Percentiles rank a stretch among this genome's conserved stretches.
These are phyloP conservation scores for Delphinella strobiligena DNA, from an alignment of 2,329 filamentous ascomycete genomes.

Conservation along the genomic window DNA sequence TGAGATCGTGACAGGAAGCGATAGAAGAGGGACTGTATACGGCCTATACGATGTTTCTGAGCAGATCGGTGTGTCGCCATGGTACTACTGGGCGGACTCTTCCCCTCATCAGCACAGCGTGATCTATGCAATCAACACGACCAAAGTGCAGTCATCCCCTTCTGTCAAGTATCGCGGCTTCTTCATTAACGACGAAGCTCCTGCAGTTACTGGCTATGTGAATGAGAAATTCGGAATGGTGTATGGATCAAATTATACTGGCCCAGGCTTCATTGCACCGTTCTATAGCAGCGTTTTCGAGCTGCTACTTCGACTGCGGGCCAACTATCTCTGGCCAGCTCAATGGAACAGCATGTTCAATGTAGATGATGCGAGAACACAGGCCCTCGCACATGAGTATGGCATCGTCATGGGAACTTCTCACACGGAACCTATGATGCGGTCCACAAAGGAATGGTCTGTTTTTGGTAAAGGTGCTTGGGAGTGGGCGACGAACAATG, in stretches of 20 bases:
- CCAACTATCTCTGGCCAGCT: slow-evolving; percentile 67
- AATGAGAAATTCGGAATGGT: slow-evolving; percentile 35
- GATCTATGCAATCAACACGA: slow-evolving; percentile 43
- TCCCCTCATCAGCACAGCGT: slow-evolving; percentile 37
- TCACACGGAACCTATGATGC: slow-evolving; percentile 61
- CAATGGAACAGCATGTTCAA: slow-evolving; percentile 62
- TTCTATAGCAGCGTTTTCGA: slow-evolving; percentile 63
- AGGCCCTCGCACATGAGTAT: slow-evolving; percentile 60
- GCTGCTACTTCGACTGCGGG: slow-evolving; percentile 54
- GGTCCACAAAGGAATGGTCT: slow-evolving; percentile 41
- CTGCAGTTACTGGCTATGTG: slow-evolving; percentile 55
- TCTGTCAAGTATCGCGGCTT: slow-evolving; percentile 57
- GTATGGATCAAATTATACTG: neutral
- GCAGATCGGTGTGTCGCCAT: slow-evolving; percentile 61
- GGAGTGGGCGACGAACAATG: slow-evolving; percentile 59
- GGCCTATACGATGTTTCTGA: slow-evolving; percentile 61
- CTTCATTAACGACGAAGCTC: slow-evolving; percentile 61
- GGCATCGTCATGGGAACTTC: slow-evolving; percentile 62
- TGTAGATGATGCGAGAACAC: slow-evolving; percentile 56
- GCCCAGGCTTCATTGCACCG: slow-evolving; percentile 36
- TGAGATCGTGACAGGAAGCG: slow-evolving; percentile 33
- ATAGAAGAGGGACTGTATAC: slow-evolving; percentile 56
- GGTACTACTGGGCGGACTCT: slow-evolving; percentile 58
- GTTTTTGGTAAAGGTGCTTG: slow-evolving; percentile 45
- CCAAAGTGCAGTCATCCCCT: slow-evolving; percentile 47